Base-by-base conservation (phyloP, 2,329 filamentous ascomycete genomes). In the Lachnellula cervina region DNA sequence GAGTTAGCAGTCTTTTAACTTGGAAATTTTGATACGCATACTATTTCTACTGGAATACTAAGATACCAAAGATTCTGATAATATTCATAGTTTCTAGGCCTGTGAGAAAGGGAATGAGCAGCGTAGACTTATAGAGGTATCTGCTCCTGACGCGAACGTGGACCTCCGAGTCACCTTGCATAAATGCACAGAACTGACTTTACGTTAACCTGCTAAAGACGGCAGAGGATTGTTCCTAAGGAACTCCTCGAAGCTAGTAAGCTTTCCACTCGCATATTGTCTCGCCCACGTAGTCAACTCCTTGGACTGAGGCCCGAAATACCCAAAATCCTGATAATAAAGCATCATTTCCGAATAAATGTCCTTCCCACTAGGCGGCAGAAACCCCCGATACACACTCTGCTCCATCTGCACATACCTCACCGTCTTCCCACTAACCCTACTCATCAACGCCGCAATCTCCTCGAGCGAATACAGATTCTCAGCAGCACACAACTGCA, bases 401-500 rank as follows among this genome's bases (percentile, higher is more conserved):
- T 63, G 50, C 5, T 42, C 37, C 25, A 62, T n/a, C 53, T 62
- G 52, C 16, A 45, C 46, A 45, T 61, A 62, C 11, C 50, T 45
- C 7, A 61, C 55, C 9, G 35, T 58, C 63, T 71, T 73, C 4
- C 72, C 72, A 7, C 64, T 68, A 4, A 65, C 64, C 51, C 62
- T 68, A 2, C 55, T 59, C 32, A 76, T 61, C 21, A 67, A 64
- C 19, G 55, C 59, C 5, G 57, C 70, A 11, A 71, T 60, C 52
- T 75, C 64, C 2, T 64, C 59, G 4, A 68, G 57, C 6, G 61
- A 66, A 56, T 72, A 59, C 16, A 75, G 51, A 69, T 70, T 69
- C 13, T 66, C 65, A 0, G 78, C 78, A 0, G 71, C 79, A n/a
- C 71, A 69, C 23, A 83, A 69, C 3, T 66, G 71, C 58, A 73